Evolutionary conservation across 179 eudicot species (phyloP), one percentile per base, ranked within the genome.

Genomic region (Carnegiea gigantea): DNA sequence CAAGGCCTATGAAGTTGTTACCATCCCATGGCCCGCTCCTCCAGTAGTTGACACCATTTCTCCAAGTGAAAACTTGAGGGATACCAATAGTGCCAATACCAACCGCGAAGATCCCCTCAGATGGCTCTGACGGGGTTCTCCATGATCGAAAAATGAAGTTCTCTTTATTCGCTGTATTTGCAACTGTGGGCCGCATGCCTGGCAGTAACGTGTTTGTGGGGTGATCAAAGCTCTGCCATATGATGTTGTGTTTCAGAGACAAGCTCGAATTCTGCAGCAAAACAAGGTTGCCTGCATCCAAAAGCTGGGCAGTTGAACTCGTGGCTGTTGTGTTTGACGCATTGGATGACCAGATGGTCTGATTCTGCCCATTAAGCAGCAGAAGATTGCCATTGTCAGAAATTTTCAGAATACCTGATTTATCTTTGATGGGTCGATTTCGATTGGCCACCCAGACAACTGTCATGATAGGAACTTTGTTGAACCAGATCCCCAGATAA

Each of bases 141-240:
- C 85, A 85, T 18, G 88, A 51, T 51, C 44, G 46, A 33, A 85
- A 80, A 15, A 85, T 73, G 18, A 73, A 33, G 20, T 79, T 75
- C 9, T 85, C 30, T 36, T 33, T 67, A 40, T 84, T 75, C 0
- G 79, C 75, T 20, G 81, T 79, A 4, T 30, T 73, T 0, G 76
- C 51, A 51, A 85, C 72, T 38, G 79, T 77, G 0, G 82, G 85
- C n/a, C 48, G 60, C 85, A 85, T 82, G 14, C 81, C 77, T 1
- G 88, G 88, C 54, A 82, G 72, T n/a, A 80, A 64, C 0, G 79
- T 62, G 75, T 85, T 7, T 0, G 81, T 51, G 0, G 83, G 85
- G 70, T 85, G 76, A n/a, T 79, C 88, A 73, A 85, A 85, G 75
- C 88, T 85, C 38, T 85, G 81, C 88, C 88, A 85, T 11, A 79